These are phyloP conservation scores for Cladosporium cucumerinum DNA, from an alignment of 2,329 filamentous ascomycete species.

Conservation along the genomic window DNA sequence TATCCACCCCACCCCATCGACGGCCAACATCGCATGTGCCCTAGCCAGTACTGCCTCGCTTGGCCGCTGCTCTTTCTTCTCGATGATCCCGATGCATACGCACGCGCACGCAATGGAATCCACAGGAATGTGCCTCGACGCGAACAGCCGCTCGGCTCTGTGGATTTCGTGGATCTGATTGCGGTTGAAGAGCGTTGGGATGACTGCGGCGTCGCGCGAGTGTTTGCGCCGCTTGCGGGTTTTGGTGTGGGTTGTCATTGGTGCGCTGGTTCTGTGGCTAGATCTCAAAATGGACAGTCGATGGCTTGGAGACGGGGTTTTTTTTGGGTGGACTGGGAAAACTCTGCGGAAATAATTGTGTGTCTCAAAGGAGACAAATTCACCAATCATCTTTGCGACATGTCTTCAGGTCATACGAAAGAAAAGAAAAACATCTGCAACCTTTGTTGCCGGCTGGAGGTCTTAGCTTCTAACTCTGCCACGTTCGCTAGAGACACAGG, in stretches of 20 bases:
- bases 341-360: neutral
- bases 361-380: neutral
- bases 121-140: neutral
- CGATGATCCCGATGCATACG: neutral
- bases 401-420: neutral
- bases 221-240: neutral
- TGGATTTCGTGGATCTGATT: neutral
- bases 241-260: neutral
- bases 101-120: neutral
- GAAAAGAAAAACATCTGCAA: neutral
- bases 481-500: neutral
- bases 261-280: neutral
- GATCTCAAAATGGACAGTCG: neutral
- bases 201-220: neutral
- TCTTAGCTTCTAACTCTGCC: neutral
- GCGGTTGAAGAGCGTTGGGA: neutral
- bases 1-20: neutral
- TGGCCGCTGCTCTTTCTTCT: neutral
- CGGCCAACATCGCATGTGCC: neutral
- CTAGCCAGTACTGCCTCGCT: neutral
- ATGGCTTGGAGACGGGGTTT: neutral
- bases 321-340: neutral
- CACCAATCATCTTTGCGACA: neutral
- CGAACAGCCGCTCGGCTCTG: neutral
- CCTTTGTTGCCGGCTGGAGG: neutral